A percentile compares a stretch with the other conserved stretches of the same genome.
phyloP scores from a whole-genome alignment of 352 stramenopile genomes.

The Globisporangium uncinulatum region DNA sequence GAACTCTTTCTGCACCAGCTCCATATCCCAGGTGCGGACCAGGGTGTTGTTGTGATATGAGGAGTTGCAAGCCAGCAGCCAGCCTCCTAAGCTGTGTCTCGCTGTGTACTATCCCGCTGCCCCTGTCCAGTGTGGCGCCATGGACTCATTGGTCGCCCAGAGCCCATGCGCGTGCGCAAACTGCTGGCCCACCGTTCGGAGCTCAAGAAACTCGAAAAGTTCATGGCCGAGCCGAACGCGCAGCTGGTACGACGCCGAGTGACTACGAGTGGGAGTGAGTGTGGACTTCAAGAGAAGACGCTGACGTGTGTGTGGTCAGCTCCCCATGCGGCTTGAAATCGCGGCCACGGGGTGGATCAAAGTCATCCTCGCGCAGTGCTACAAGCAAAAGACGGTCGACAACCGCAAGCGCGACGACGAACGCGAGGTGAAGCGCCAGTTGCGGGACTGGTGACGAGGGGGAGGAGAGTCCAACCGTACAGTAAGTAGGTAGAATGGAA shows the following conservation, averaged over 20 bases:
- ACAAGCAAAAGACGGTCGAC: constrained; percentile 59
- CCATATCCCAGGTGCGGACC: constrained; percentile 60
- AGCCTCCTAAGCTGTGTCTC: too few species aligned
- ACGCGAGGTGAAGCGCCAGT: constrained; percentile 65
- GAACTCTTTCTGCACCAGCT: constrained; percentile 76
- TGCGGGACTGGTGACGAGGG: constrained; percentile 80
- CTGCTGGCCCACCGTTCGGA: constrained; percentile 68
- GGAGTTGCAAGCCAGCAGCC: too few species aligned
- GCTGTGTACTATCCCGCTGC: not conserved
- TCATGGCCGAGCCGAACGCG: constrained; percentile 52
- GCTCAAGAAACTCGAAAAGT: constrained; percentile 71
- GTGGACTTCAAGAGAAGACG: too few species aligned
- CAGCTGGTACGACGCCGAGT: constrained; percentile 70
- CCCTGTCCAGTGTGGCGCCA: constrained; percentile 53
- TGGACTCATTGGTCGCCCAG: constrained; percentile 65
- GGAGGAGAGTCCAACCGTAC: too few species aligned
- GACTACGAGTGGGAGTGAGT: too few species aligned
- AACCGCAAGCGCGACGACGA: constrained; percentile 71
- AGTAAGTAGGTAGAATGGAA: too few species aligned
- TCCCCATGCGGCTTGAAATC: constrained; percentile 67
- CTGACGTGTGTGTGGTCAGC: constrained; percentile 21
- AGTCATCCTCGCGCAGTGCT: constrained; percentile 67
- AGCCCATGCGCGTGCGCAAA: constrained; percentile 66
- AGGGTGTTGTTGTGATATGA: too few species aligned
- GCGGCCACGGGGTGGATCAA: constrained; percentile 83